phyloP scores from a whole-genome alignment of 140 eudicot genomes.

The Bidens hawaiensis region DNA sequence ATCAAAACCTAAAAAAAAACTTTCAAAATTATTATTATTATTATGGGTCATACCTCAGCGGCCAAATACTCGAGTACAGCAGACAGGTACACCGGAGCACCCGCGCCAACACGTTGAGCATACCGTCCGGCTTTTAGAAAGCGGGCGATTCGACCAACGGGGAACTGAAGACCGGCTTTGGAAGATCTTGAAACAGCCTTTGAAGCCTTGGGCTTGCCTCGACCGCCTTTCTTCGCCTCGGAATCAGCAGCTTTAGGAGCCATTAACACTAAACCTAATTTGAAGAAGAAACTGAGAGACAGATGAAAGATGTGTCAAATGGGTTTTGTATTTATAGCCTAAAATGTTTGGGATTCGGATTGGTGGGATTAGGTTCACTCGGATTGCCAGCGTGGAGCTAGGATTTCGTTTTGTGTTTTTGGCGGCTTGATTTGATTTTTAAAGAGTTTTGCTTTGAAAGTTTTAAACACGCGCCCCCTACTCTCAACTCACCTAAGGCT shows the following conservation, averaged over 20 bases:
- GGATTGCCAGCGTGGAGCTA: conserved; percentile 22
- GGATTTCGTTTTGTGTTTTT: not conserved
- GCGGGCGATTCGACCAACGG: conserved; percentile 15
- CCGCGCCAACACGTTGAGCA: conserved; percentile 16
- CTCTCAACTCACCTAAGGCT: too few species aligned
- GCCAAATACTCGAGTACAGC: conserved; percentile 17
- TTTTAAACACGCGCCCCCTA: too few species aligned
- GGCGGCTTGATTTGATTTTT: conserved; percentile 24
- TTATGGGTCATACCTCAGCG: conserved; percentile 14
- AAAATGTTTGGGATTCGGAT: not conserved
- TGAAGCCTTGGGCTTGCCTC: conserved; percentile 30
- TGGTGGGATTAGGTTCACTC: conserved; percentile 8
- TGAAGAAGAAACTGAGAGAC: not conserved
- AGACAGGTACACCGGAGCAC: conserved; percentile 11
- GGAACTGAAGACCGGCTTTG: conserved; percentile 18
- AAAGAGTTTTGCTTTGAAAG: too few species aligned
- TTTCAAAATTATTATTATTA: too few species aligned
- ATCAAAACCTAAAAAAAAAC: too few species aligned
- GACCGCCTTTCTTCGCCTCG: conserved; percentile 27
- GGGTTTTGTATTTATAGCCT: conserved; percentile 9
- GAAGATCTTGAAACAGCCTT: conserved; percentile 36
- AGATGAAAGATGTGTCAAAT: not conserved
- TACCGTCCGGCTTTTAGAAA: conserved; percentile 18
- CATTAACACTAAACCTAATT: conserved; percentile 22
- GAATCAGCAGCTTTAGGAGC: conserved; percentile 1